Percentiles rank a stretch among this genome's conserved stretches.
Evolutionary conservation across 768 basidiomycete species (phyloP).

Genomic region (Leccinum uliginosum): DNA sequence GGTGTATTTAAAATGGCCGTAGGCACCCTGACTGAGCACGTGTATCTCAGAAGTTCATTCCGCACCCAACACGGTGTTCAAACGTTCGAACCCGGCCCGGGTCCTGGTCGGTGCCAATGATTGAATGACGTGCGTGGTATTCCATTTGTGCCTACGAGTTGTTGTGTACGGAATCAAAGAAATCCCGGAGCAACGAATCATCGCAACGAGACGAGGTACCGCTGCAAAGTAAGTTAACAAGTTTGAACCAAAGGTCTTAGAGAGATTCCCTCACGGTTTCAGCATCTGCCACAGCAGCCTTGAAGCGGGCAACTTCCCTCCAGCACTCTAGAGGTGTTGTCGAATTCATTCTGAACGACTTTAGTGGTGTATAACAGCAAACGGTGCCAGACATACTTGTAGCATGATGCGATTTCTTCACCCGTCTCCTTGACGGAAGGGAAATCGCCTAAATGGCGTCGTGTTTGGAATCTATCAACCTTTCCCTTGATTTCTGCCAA

Average conservation of each 20-base stretch:
- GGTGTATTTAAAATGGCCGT: constrained; percentile 4
- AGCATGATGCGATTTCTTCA: constrained; percentile 68
- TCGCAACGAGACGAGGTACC: constrained; percentile 59
- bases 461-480: constrained; percentile 64
- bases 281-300: constrained; percentile 57
- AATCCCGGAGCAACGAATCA: constrained; percentile 20
- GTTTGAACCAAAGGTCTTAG: constrained; percentile 3
- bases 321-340: constrained; percentile 67
- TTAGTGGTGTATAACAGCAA: background rate
- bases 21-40: background rate
- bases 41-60: background rate
- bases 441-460: constrained; percentile 50
- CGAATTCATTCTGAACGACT: constrained; percentile 34
- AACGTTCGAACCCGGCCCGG: background rate
- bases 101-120: background rate
- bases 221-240: constrained; percentile 34
- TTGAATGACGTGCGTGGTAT: too few species aligned
- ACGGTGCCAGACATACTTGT: constrained; percentile 42
- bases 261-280: constrained; percentile 51
- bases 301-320: constrained; percentile 69
- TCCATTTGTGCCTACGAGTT: background rate
- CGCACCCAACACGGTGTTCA: background rate
- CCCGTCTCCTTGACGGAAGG: constrained; percentile 53
- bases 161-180: background rate
- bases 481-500: constrained; percentile 69